Percentiles rank a stretch among this genome's conserved stretches.
phyloP scores from a whole-genome alignment of 495 filamentous ascomycete species.

The Neurospora tetraspora region DNA sequence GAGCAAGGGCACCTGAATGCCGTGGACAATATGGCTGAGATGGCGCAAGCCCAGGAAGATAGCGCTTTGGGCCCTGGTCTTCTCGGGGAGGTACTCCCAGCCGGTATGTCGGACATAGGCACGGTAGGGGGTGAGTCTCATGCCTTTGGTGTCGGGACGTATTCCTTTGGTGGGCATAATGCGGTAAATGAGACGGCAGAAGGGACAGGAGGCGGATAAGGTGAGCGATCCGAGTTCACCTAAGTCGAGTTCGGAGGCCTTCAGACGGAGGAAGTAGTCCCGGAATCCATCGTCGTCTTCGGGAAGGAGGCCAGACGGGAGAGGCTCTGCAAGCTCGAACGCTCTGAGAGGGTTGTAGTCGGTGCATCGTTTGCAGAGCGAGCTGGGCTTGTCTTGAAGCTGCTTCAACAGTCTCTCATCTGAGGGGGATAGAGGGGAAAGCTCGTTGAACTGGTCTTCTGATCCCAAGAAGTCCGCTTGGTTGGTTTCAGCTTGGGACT shows the following conservation, averaged over 20 bases:
- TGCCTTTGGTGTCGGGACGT: neutral
- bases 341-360: slow-evolving; percentile 1
- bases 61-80: neutral
- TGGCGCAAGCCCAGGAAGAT: slow-evolving; percentile 1
- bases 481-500: neutral
- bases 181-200: slow-evolving; percentile 14
- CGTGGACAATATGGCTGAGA: neutral
- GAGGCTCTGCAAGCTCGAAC: neutral
- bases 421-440: neutral
- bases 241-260: neutral
- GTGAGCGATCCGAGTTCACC: slow-evolving; percentile 5
- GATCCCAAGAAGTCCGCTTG: rapidly evolving
- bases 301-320: neutral
- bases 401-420: neutral
- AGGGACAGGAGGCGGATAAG: slow-evolving; percentile 3
- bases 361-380: slow-evolving; percentile 8
- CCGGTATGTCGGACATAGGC: slow-evolving; percentile 4
- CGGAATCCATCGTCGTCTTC: neutral
- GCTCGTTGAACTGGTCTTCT: neutral
- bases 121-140: slow-evolving; percentile 1
- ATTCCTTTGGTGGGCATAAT: slow-evolving; percentile 4
- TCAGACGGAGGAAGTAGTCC: neutral
- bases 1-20: neutral
- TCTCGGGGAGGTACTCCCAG: slow-evolving; percentile 1
- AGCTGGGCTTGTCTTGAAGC: neutral